phyloP scores from a whole-genome alignment of 1,284 basidiomycete species.

The Sphaerobolus stellatus region DNA sequence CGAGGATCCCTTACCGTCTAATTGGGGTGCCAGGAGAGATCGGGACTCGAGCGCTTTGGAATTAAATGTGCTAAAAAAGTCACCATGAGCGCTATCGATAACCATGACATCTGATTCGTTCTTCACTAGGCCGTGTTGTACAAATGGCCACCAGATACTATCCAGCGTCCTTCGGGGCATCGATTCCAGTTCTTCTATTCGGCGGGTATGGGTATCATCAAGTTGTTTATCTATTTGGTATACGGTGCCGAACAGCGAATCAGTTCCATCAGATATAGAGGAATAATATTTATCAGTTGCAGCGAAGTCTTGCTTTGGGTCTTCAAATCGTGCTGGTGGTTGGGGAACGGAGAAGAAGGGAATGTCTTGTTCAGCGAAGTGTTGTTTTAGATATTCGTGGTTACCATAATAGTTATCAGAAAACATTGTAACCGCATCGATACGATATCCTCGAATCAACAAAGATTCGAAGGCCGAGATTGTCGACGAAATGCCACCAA shows the following conservation, averaged over 20 bases:
- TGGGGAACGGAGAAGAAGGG: constrained; percentile 56
- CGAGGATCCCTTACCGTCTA: constrained; percentile 3
- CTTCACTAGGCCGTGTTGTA: constrained; percentile 81
- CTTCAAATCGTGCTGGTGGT: constrained; percentile 57
- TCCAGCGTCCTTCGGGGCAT: constrained; percentile 81
- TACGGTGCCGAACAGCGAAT: constrained; percentile 37
- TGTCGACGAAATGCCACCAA: constrained; percentile 95
- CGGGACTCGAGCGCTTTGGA: constrained; percentile 27
- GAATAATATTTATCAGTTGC: constrained; percentile 73
- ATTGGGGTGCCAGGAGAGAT: constrained; percentile 16
- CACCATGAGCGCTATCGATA: constrained; percentile 88
- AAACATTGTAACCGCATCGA: constrained; percentile 88
- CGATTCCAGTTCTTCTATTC: constrained; percentile 69
- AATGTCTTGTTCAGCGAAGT: constrained; percentile 74
- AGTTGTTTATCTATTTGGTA: constrained; percentile 59
- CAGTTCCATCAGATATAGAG: constrained; percentile 22
- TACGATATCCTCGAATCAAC: constrained; percentile 82
- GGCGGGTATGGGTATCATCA: constrained; percentile 58
- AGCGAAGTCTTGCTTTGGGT: constrained; percentile 49
- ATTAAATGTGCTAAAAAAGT: constrained; percentile 78
- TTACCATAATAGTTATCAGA: constrained; percentile 87
- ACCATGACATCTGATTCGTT: constrained; percentile 76
- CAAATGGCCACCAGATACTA: constrained; percentile 96
- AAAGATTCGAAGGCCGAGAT: constrained; percentile 93
- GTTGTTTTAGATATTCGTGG: constrained; percentile 76